Percentiles rank a stretch among this genome's conserved stretches.
Evolutionary conservation across 2,329 filamentous ascomycete genomes (phyloP).

Genomic region (Aspergillus novofumigatus): DNA sequence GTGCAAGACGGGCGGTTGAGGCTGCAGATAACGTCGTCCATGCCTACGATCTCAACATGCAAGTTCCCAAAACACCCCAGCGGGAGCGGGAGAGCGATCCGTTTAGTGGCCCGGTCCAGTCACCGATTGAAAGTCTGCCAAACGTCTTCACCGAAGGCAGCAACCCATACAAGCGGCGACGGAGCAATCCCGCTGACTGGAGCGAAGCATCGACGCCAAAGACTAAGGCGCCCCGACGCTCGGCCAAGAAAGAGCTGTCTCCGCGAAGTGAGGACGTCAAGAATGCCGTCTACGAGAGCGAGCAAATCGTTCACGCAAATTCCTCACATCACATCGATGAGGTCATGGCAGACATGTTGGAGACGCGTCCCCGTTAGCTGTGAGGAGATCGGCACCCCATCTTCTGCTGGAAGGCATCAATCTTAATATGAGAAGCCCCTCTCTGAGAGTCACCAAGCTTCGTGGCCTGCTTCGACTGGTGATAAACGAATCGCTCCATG

Average conservation of each 20-base stretch:
- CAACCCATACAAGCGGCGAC: conserved; percentile 43
- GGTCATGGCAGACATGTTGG: conserved; percentile 36
- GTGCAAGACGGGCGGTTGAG: conserved; percentile 66
- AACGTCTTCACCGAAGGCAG: conserved; percentile 41
- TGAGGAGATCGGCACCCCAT: conserved; percentile 34
- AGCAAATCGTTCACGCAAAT: conserved; percentile 36
- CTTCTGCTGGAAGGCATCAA: conserved; percentile 34
- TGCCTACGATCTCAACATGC: conserved; percentile 71
- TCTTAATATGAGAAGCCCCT: conserved; percentile 30
- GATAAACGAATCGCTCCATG: conserved; percentile 46
- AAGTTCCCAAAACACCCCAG: conserved; percentile 61
- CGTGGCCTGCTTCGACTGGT: conserved; percentile 44
- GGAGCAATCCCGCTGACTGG: conserved; percentile 39
- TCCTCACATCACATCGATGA: conserved; percentile 35
- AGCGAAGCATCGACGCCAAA: conserved; percentile 31
- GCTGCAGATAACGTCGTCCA: conserved; percentile 73
- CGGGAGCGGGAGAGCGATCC: conserved; percentile 37
- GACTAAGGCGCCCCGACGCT: conserved; percentile 30
- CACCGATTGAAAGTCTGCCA: conserved; percentile 32
- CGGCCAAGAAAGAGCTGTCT: conserved; percentile 32
- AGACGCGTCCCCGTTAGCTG: conserved; percentile 33
- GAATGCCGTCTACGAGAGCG: conserved; percentile 40
- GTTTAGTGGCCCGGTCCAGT: conserved; percentile 22
- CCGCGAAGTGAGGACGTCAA: conserved; percentile 39
- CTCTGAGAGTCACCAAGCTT: conserved; percentile 41